Evolutionary conservation across 768 basidiomycete species (phyloP), one percentile per base, ranked within the genome.

Genomic region (Mycena floridula): DNA sequence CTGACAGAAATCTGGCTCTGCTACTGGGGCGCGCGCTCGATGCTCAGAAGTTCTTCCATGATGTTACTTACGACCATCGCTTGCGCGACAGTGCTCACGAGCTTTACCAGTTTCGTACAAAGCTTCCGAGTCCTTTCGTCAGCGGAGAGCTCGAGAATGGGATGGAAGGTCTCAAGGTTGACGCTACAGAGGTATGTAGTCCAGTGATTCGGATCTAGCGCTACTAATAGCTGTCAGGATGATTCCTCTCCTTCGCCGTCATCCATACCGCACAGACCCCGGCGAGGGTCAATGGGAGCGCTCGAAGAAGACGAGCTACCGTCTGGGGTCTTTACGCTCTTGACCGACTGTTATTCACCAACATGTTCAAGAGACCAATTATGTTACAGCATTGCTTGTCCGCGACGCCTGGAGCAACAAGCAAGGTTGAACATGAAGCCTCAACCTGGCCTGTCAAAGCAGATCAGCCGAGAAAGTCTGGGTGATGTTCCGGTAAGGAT

Each of bases 381-480:
- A n/a, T 99, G 96, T 66, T 98, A 99, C 62, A 91, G 88, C 51
- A 98, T 97, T 51, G 93, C 92, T 22, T 99, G 96, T 59, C 96
- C 96, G 1, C 67, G 96, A 40, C 67, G 96, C 48, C 63, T 96
- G 47, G 95, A 98, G 64, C 96, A 98, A 62, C 95, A 96, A 60
- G 85, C 93, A 27, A 69, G 91, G 48, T 59, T 95, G 62, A 95
- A 97, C 65, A 87, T 97, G 84, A 92, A 93, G 62, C 89, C 87
- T 15, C 81, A 91, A 59, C 89, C 89, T 15, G 93, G 89, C 7
- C 69, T 98, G 48, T 85, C 82, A 57, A 86, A 89, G 61, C 87
- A 89, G 57, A 78, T 87, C 38, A 89, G 83, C 52, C 69, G 76
- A 46, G 89, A 93, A 63, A 87, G 85, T 60, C 59, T 95, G 38